Conservation (phyloP, 2,329 filamentous ascomycete species). For the Cercospora janseana region DNA sequence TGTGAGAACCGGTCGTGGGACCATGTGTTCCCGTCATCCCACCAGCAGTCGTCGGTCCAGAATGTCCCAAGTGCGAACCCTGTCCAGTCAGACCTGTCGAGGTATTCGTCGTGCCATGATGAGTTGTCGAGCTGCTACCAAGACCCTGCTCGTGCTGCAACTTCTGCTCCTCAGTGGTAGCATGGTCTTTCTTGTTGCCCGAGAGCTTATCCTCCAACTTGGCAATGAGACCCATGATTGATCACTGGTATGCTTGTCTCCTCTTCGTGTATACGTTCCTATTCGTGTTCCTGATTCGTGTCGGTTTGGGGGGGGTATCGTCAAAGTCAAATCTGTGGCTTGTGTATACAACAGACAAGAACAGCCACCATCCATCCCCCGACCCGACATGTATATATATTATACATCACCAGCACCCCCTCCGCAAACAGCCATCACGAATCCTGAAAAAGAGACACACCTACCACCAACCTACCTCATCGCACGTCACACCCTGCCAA, state of each 20-base stretch:
- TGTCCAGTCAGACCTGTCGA: constrained; percentile 13
- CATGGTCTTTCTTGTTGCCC: constrained; percentile 21
- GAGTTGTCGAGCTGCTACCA: constrained; percentile 7
- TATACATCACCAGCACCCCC: background rate
- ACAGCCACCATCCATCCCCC: background rate
- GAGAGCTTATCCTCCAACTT: constrained; percentile 27
- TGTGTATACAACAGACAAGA: constrained; percentile 7
- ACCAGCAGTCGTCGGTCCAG: background rate
- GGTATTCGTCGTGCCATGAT: background rate
- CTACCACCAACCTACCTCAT: constrained; percentile 12
- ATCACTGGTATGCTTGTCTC: background rate
- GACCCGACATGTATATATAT: too few species aligned
- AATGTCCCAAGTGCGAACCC: constrained; percentile 13
- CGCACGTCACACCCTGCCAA: constrained; percentile 8
- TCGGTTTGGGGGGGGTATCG: too few species aligned
- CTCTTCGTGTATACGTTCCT: background rate
- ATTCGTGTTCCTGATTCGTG: too few species aligned
- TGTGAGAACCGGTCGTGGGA: constrained; percentile 8
- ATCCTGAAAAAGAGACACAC: background rate
- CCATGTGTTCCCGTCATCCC: constrained; percentile 7
- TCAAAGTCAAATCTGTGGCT: constrained; percentile 7
- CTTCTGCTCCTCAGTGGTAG: constrained; percentile 10
- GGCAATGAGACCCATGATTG: constrained; percentile 22
- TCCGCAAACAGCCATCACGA: background rate
- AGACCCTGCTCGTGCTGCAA: constrained; percentile 9